A percentile compares a stretch with the other conserved stretches of the same genome.
phyloP scores from a whole-genome alignment of 202 grass and related monocot species.

The Carex arenaria region DNA sequence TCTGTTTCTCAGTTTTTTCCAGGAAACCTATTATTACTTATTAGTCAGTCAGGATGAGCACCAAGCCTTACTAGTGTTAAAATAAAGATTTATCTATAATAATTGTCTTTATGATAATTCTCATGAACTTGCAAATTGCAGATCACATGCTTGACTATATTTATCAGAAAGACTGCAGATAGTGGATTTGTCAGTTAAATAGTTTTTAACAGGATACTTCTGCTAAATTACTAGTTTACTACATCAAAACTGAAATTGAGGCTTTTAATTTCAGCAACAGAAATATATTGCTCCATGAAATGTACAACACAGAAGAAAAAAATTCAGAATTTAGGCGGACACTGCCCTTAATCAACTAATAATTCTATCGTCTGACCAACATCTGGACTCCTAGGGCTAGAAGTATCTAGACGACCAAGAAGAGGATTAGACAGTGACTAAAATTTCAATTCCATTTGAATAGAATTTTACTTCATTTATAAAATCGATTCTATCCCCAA shows the following conservation, averaged over 20 bases:
- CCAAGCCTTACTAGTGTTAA: too few relatives aligned
- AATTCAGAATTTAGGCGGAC: neutral
- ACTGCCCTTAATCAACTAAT: neutral
- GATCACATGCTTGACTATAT: neutral
- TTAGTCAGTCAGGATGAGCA: too few relatives aligned
- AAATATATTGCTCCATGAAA: neutral
- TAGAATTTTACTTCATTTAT: neutral
- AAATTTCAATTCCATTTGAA: neutral
- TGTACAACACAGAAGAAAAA: neutral
- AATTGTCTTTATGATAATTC: too few relatives aligned
- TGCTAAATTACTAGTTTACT: neutral
- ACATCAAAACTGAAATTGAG: neutral
- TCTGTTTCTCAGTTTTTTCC: too few relatives aligned
- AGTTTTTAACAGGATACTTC: neutral
- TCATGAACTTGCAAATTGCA: neutral
- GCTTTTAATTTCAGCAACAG: neutral
- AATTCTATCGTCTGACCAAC: neutral
- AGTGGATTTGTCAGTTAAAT: neutral
- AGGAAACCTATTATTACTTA: too few relatives aligned
- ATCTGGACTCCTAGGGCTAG: neutral
- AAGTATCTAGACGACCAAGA: neutral
- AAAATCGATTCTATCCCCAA: neutral
- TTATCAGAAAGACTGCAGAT: neutral
- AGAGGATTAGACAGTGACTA: neutral
- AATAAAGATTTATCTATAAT: too few relatives aligned